Evolutionary conservation across 2,329 filamentous ascomycete genomes (phyloP).

Genomic region (Colletotrichum limetticola): DNA sequence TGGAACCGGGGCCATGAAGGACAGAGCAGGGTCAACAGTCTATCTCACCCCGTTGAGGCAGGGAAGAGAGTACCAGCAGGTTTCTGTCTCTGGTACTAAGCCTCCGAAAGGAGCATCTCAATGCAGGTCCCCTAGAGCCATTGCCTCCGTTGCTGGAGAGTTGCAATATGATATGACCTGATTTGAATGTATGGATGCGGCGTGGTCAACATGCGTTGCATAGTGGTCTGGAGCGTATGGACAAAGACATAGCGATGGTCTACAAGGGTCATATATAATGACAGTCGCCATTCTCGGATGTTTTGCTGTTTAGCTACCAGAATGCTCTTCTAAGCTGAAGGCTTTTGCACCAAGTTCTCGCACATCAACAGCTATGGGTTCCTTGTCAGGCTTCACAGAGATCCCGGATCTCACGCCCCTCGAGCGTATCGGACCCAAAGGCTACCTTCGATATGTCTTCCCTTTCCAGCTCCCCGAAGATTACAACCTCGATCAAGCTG

Average conservation of each 20-base stretch:
- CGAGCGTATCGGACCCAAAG: conserved; percentile 48
- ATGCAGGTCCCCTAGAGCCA: background rate
- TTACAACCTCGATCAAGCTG: conserved; percentile 43
- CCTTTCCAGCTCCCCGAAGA: conserved; percentile 45
- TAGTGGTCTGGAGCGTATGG: background rate
- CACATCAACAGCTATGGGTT: conserved; percentile 1
- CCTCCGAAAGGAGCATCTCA: too few species aligned
- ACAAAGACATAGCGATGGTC: background rate
- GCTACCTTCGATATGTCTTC: conserved; percentile 41
- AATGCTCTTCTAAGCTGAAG: too few species aligned
- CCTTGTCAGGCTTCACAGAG: conserved; percentile 15
- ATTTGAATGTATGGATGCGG: background rate
- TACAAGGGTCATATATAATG: background rate
- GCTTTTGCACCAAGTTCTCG: background rate
- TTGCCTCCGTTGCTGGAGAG: too few species aligned
- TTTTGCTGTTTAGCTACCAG: too few species aligned
- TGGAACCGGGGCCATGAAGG: too few species aligned
- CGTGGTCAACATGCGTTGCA: background rate
- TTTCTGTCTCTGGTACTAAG: too few species aligned
- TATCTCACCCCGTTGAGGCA: too few species aligned
- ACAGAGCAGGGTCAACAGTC: too few species aligned
- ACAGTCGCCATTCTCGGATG: too few species aligned
- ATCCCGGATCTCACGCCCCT: conserved; percentile 39
- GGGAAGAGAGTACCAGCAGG: too few species aligned
- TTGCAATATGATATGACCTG: background rate